Base-by-base conservation (phyloP, 1,139 yeast species). In the Yamadazyma buinensis region DNA sequence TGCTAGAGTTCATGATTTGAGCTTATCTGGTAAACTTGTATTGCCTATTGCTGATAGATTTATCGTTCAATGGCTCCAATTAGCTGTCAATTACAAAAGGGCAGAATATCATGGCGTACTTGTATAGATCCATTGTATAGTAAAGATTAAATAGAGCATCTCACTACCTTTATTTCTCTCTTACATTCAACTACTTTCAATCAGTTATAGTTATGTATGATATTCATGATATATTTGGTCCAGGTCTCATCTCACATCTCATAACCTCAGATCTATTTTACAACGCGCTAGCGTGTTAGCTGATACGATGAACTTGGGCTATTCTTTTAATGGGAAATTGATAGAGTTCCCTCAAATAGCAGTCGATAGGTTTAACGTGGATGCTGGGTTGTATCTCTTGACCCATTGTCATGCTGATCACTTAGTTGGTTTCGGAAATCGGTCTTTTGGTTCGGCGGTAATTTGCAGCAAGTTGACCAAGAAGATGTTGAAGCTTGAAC, bases 31-130 rank as follows among this genome's bases (percentile, higher is more conserved):
- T 0, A 55, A 61, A 33, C 58, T 90, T 20, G 55, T 88, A 8
- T 62, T 83, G 36, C 88, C 88, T 3, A 63, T 90, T 2, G 66
- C 82, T 2, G 85, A 88, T 51, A 63, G 92, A 20, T 83, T 92
- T 41, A 52, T 92, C 1, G 97, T 92, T 7, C 98, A 92, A 54
- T 92, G 98, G 98, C 77, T 77, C n/a, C 67, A 68, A 29, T 63
- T 92, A 35, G 68, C 71, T 14, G 46, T 52, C 18, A 54, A 57
- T 35, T 79, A 80, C 49, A 77, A 75, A 23, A 59, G 85, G 36
- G 76, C 88, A 1, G 95, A 85, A 51, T 87, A 76, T 54, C 71
- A 77, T 50, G 97, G 97, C 0, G 72, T 86, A 7, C 63, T 90
- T 33, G 84, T 86, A 1, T 84, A 51, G n/a, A n/a, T n/a, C n/a